phyloP scores from a whole-genome alignment of 441 rosid species.

The Viola pubescens region DNA sequence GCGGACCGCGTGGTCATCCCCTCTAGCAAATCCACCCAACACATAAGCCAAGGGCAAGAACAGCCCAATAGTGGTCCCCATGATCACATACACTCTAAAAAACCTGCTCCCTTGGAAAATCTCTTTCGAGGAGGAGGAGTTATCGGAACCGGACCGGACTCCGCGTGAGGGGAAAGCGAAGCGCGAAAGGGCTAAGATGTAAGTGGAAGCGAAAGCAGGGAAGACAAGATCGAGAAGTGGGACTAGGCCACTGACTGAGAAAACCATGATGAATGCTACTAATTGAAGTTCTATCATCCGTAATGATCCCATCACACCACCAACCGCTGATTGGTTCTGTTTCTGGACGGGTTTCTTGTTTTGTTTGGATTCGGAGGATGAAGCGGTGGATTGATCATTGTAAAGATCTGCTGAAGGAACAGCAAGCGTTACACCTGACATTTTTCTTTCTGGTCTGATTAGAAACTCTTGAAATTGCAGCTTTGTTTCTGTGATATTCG shows the following conservation, averaged over 20 bases:
- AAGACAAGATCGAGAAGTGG: conserved; percentile 69
- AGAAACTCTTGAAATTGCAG: no score
- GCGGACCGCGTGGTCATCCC: conserved; percentile 64
- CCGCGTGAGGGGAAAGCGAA: conserved; percentile 58
- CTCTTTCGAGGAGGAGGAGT: conserved; percentile 32
- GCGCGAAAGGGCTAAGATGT: conserved; percentile 58
- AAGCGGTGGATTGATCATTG: conserved; percentile 21
- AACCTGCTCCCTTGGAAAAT: conserved; percentile 48
- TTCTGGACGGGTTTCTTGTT: conserved; percentile 1
- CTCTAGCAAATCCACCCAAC: conserved; percentile 86
- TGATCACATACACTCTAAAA: conserved; percentile 51
- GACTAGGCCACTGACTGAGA: conserved; percentile 81
- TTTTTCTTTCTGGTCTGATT: conserved; percentile 10
- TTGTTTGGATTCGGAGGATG: conserved; percentile 20
- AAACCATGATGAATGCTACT: conserved; percentile 76
- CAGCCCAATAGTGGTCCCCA: conserved; percentile 71
- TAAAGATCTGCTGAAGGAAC: conserved; percentile 35
- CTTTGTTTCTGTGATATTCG: no score
- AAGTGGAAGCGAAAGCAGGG: conserved; percentile 65
- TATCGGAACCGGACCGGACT: no score
- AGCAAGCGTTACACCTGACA: conserved; percentile 80
- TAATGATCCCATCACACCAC: conserved; percentile 64
- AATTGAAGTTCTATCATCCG: conserved; percentile 78
- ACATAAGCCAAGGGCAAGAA: conserved; percentile 79
- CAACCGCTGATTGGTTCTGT: conserved; percentile 24